These are phyloP conservation scores for Circinella minor DNA, from an alignment of 371 early-diverging fungal species.

Conservation along the genomic window DNA sequence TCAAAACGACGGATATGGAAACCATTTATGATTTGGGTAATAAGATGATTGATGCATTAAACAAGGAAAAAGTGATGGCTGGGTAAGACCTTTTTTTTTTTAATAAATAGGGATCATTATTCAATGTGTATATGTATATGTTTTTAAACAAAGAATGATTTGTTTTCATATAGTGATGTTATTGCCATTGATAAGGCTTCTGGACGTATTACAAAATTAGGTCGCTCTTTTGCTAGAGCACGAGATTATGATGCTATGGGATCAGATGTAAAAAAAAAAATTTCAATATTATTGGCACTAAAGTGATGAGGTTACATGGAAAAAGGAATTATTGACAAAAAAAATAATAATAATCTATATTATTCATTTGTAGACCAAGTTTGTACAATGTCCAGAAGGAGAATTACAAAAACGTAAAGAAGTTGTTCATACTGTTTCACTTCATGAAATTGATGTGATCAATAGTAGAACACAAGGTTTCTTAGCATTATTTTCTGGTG, in stretches of 20 bases:
- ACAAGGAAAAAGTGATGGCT: conserved; percentile 96
- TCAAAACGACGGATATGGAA: conserved; percentile 99
- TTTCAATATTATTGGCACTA: no score
- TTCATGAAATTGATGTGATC: conserved; percentile 99
- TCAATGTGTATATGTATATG: no score
- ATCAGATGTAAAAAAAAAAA: conserved; percentile 72
- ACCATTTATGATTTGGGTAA: conserved; percentile 98
- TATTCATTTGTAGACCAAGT: conserved; percentile 72
- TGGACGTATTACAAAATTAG: conserved; percentile 97
- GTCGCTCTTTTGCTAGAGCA: conserved; percentile 92
- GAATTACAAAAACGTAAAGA: conserved; percentile 98
- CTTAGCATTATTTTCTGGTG: conserved; percentile 94
- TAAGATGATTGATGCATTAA: conserved; percentile 97
- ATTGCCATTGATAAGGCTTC: conserved; percentile 98
- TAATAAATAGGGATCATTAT: no score
- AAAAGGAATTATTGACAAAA: neutral
- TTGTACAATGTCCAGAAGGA: conserved; percentile 99
- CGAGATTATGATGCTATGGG: conserved; percentile 98
- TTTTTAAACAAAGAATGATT: neutral
- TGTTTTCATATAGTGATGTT: conserved; percentile 77
- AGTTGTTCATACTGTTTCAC: conserved; percentile 94
- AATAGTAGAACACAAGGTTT: conserved; percentile 98
- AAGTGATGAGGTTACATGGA: no score
- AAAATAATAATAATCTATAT: neutral
- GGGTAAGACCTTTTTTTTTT: conserved; percentile 56